phyloP scores from a whole-genome alignment of 139 green algal species.

The Tetradesmus lagerheimii region DNA sequence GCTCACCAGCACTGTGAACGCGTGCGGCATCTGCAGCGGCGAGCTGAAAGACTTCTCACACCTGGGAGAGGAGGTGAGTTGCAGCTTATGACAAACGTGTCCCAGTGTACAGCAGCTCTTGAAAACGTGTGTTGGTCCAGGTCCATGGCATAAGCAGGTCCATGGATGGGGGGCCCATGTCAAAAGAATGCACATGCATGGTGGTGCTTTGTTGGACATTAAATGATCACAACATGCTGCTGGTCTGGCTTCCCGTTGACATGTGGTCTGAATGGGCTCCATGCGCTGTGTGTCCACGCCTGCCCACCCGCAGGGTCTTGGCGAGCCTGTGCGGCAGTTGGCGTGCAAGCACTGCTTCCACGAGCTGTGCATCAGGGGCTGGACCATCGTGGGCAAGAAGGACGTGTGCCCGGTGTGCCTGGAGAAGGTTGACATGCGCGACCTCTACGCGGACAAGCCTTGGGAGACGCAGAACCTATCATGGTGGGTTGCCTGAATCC shows the following conservation, averaged over 20 bases:
- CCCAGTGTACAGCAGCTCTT: no score
- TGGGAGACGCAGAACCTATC: constrained; percentile 82
- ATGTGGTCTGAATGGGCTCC: no score
- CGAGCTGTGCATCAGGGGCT: constrained; percentile 86
- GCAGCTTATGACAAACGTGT: not conserved
- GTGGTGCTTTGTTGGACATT: no score
- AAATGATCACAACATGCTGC: no score
- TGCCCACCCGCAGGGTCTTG: not conserved
- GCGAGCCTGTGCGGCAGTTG: constrained; percentile 75
- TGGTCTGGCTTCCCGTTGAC: no score
- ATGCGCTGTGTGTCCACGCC: not conserved
- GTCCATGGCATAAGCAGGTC: no score
- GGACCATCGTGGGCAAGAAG: constrained; percentile 92
- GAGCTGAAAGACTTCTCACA: constrained; percentile 73
- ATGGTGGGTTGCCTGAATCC: constrained; percentile 55
- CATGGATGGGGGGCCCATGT: no score
- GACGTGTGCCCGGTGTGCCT: constrained; percentile 81
- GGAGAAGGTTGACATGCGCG: constrained; percentile 83
- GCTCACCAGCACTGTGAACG: constrained; percentile 64
- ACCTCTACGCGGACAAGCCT: constrained; percentile 70
- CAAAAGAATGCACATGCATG: no score
- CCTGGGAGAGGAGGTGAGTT: constrained; percentile 51
- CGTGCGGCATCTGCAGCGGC: constrained; percentile 86
- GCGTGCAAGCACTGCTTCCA: constrained; percentile 95
- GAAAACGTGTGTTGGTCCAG: no score